Conservation (phyloP, 169 alveolate species). For the Plasmodium chabaudi region DNA sequence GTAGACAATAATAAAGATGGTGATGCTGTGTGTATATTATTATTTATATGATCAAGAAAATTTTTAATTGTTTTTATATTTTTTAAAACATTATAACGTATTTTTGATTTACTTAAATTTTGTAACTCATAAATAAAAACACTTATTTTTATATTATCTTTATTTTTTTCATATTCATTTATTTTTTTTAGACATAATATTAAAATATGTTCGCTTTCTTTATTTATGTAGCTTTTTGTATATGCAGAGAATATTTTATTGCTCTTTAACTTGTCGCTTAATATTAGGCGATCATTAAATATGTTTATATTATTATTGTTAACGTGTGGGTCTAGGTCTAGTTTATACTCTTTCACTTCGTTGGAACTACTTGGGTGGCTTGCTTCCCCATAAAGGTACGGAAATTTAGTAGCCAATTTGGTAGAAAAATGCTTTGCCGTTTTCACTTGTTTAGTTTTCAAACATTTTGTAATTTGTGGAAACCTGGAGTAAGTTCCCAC, state of each 20-base stretch:
- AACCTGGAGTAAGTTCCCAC: too few species aligned
- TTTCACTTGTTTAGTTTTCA: too few species aligned
- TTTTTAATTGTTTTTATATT: constrained; percentile 19
- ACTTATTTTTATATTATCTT: constrained; percentile 19
- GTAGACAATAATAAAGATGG: constrained; percentile 30
- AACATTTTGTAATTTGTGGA: too few species aligned
- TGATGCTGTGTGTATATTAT: constrained; percentile 23
- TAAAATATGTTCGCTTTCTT: constrained; percentile 60
- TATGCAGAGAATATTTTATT: constrained; percentile 44
- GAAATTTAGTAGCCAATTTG: too few species aligned
- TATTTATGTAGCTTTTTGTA: constrained; percentile 50
- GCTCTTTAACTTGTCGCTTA: constrained; percentile 4
- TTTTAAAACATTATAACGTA: constrained; percentile 31
- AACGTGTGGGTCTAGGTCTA: neutral
- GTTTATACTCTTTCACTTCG: too few species aligned
- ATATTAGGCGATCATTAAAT: neutral
- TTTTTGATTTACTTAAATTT: constrained; percentile 47
- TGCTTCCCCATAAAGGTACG: too few species aligned
- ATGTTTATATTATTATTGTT: neutral
- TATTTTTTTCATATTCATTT: constrained; percentile 46
- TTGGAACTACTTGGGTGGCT: too few species aligned
- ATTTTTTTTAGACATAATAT: constrained; percentile 29
- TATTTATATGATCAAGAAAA: constrained; percentile 24
- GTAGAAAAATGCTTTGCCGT: too few species aligned
- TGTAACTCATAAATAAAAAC: constrained; percentile 50